Conservation (phyloP, 352 stramenopile genomes). For the Globisporangium cylindrosporum region DNA sequence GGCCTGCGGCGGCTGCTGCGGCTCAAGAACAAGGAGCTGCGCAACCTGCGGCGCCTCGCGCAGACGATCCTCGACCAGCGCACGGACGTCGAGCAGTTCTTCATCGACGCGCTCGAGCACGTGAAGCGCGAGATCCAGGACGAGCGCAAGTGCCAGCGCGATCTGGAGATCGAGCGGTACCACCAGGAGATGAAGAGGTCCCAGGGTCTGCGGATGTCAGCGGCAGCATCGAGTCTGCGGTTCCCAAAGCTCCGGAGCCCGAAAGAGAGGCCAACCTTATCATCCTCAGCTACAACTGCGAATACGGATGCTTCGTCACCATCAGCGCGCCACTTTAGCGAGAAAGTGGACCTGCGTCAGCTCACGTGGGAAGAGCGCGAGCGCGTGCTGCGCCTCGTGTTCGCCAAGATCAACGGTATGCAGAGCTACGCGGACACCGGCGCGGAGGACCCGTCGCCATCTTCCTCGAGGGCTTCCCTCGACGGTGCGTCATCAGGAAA, state of each 20-base stretch:
- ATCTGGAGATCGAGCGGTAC: conserved; percentile 53
- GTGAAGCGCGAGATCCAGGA: conserved; percentile 77
- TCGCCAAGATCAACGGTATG: conserved; percentile 91
- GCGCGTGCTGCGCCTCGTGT: conserved; percentile 90
- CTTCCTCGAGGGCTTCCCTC: conserved; percentile 6
- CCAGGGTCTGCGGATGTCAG: conserved; percentile 22
- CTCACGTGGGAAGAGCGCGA: conserved; percentile 91
- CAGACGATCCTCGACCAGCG: conserved; percentile 91
- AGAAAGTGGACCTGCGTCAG: conserved; percentile 86
- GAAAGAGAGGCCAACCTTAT: conserved; percentile 6
- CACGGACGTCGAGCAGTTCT: conserved; percentile 91
- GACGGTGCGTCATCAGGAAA: background rate
- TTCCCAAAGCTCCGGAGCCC: conserved; percentile 47
- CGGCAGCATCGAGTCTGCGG: conserved; percentile 21
- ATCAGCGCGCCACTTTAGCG: conserved; percentile 32
- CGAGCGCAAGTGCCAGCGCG: conserved; percentile 46
- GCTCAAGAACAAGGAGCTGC: conserved; percentile 93
- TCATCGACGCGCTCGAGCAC: conserved; percentile 89
- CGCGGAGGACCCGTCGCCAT: conserved; percentile 1
- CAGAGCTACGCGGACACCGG: conserved; percentile 44
- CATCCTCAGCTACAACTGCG: conserved; percentile 2
- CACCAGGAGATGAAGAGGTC: conserved; percentile 48
- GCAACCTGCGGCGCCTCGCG: conserved; percentile 83
- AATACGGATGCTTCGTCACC: background rate
- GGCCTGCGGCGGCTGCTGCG: conserved; percentile 82